Evolutionary conservation across 1,139 yeast genomes (phyloP).

Genomic region (Arxiozyma slooffiae): DNA sequence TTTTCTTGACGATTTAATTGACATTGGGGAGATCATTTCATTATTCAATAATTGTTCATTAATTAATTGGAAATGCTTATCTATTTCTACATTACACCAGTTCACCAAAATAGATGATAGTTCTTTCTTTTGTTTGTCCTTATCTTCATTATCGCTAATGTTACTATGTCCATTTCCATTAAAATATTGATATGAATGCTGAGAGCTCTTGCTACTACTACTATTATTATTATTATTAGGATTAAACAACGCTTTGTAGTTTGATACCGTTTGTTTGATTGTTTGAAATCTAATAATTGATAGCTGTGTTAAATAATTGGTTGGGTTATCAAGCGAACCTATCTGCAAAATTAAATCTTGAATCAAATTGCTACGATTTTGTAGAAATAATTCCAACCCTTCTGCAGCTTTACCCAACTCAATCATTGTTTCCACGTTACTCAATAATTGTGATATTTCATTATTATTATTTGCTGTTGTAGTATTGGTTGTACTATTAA

Average conservation of each 20-base stretch:
- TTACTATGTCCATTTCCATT: too few relatives aligned
- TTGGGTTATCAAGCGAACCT: conserved; percentile 46
- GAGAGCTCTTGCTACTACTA: not conserved
- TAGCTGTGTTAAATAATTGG: conserved; percentile 48
- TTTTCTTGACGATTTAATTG: conserved; percentile 43
- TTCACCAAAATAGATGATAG: conserved; percentile 37
- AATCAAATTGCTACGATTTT: conserved; percentile 39
- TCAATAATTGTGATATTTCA: conserved; percentile 28
- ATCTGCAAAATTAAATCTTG: conserved; percentile 39
- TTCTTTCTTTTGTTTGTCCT: conserved; percentile 30
- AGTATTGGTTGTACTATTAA: conserved; percentile 7
- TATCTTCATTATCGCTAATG: not conserved
- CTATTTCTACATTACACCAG: conserved; percentile 67
- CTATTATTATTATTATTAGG: too few relatives aligned
- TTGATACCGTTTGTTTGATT: conserved; percentile 40
- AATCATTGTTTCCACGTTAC: conserved; percentile 34
- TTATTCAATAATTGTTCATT: conserved; percentile 64
- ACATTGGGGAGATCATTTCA: conserved; percentile 38
- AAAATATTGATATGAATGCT: not conserved
- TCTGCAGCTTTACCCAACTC: conserved; percentile 37
- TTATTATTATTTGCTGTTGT: conserved; percentile 6
- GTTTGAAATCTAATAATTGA: conserved; percentile 53
- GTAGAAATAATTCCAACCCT: conserved; percentile 42
- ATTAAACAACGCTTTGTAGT: conserved; percentile 39
- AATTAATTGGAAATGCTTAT: conserved; percentile 48